phyloP scores from a whole-genome alignment of 306 rosid species.

The Morella rubra region DNA sequence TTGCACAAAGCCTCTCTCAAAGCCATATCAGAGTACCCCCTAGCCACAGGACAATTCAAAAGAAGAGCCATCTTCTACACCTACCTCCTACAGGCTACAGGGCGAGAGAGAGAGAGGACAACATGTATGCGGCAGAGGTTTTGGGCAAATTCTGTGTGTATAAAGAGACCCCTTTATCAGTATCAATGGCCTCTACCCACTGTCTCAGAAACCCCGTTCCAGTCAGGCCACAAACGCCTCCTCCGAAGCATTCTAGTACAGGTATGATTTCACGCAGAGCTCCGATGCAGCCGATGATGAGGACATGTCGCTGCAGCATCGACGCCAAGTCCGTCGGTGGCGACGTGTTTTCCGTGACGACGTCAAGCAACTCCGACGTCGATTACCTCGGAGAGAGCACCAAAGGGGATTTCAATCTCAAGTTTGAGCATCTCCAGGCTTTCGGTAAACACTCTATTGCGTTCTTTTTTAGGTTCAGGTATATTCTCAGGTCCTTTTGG shows the following conservation, averaged over 20 bases:
- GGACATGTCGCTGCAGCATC: constrained; percentile 29
- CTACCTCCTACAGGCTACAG: background rate
- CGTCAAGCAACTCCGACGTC: constrained; percentile 61
- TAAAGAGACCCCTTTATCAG: constrained; percentile 20
- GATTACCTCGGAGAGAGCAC: constrained; percentile 95
- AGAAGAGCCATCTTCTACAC: background rate
- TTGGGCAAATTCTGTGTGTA: constrained; percentile 29
- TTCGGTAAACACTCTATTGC: constrained; percentile 45
- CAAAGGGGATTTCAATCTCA: constrained; percentile 89
- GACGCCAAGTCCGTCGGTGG: constrained; percentile 47
- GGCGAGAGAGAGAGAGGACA: background rate
- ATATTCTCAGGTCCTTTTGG: background rate
- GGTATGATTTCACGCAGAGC: constrained; percentile 11
- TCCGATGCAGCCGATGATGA: background rate
- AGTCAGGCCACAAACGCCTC: constrained; percentile 17
- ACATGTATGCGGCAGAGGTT: constrained; percentile 42
- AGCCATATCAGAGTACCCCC: background rate
- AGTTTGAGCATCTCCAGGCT: constrained; percentile 65
- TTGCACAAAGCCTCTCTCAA: background rate
- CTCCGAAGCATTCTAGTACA: background rate
- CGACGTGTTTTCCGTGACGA: constrained; percentile 67
- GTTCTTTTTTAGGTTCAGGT: background rate
- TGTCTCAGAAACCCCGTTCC: constrained; percentile 29
- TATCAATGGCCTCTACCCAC: constrained; percentile 24
- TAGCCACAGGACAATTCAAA: background rate